phyloP scores from a whole-genome alignment of 768 basidiomycete species.

The Porphyrellus cyaneotinctus region DNA sequence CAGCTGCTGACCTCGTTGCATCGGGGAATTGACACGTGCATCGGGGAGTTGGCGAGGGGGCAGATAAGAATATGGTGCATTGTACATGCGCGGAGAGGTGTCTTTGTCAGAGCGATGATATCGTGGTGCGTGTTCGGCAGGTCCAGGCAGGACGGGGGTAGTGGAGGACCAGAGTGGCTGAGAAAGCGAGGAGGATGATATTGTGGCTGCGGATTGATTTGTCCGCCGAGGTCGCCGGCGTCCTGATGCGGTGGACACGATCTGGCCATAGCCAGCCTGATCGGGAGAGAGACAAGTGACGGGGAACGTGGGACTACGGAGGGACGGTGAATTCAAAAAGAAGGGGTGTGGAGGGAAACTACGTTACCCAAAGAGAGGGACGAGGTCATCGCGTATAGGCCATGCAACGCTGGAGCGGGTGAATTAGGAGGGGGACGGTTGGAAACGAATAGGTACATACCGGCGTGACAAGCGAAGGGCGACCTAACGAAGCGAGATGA shows the following conservation, averaged over 20 bases:
- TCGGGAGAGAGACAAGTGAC: slow-evolving; percentile 80
- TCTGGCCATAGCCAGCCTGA: slow-evolving; percentile 83
- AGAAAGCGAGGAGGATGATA: slow-evolving; percentile 30
- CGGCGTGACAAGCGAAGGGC: slow-evolving; percentile 76
- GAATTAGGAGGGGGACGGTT: slow-evolving; percentile 11
- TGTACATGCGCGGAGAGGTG: slow-evolving; percentile 25
- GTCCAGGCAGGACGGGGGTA: slow-evolving; percentile 33
- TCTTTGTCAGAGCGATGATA: slow-evolving; percentile 26
- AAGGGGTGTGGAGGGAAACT: not conserved
- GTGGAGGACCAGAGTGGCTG: slow-evolving; percentile 47
- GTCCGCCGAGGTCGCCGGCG: slow-evolving; percentile 58
- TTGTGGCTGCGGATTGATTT: slow-evolving; percentile 37
- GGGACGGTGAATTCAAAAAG: slow-evolving; percentile 16
- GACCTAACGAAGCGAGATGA: slow-evolving; percentile 46
- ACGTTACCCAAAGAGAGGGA: slow-evolving; percentile 83
- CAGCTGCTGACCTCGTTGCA: slow-evolving; percentile 28
- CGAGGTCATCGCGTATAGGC: slow-evolving; percentile 79
- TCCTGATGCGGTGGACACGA: slow-evolving; percentile 58
- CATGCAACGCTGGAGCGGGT: slow-evolving; percentile 65
- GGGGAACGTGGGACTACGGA: slow-evolving; percentile 72
- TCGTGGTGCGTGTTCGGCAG: slow-evolving; percentile 19
- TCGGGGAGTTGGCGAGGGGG: slow-evolving; percentile 27
- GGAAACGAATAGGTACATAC: slow-evolving; percentile 40
- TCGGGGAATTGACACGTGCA: slow-evolving; percentile 27
- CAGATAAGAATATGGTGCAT: slow-evolving; percentile 28